Evolutionary conservation across 352 stramenopile species (phyloP).

Genomic region (Blastocystis sp.): DNA sequence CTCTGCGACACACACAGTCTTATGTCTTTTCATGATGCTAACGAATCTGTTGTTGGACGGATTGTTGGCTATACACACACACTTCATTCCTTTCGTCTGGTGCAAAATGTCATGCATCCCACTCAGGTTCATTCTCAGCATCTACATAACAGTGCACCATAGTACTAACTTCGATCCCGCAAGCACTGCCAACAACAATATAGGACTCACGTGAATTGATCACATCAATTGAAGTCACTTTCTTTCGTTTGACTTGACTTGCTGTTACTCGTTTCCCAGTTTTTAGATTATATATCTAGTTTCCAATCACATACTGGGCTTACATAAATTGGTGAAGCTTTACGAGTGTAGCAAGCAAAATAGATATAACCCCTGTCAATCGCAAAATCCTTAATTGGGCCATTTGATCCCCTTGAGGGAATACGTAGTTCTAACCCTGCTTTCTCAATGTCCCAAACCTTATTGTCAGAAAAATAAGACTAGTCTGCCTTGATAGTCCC

Average conservation of each 20-base stretch:
- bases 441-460: neutral
- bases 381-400: neutral
- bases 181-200: neutral
- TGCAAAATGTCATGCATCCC: no score
- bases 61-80: neutral
- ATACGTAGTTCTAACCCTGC: neutral
- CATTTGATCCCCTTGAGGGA: neutral
- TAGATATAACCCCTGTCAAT: neutral
- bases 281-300: neutral
- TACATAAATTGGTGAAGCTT: neutral
- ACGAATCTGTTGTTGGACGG: neutral
- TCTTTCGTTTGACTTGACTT: neutral
- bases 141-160: neutral
- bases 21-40: neutral
- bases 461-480: neutral
- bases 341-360: neutral
- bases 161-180: neutral
- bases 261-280: neutral
- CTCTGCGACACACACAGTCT: neutral
- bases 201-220: neutral
- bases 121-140: no score
- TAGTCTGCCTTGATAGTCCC: neutral
- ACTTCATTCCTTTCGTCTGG: neutral
- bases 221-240: neutral
- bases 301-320: neutral